These are phyloP conservation scores for Pistacia vera DNA, from an alignment of 345 rosid species.

Conservation along the genomic window DNA sequence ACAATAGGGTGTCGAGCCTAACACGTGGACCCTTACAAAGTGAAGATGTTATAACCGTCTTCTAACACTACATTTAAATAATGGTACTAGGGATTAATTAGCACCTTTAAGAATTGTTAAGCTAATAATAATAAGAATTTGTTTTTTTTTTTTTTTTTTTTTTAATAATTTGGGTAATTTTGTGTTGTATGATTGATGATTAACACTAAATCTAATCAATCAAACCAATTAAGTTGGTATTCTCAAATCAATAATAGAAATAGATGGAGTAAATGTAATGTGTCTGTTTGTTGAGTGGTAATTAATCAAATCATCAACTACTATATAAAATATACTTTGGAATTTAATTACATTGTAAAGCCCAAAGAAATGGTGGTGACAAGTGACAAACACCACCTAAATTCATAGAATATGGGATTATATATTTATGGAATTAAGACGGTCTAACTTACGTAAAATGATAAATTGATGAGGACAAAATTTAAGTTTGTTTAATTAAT, in stretches of 20 bases:
- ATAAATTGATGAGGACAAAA: constrained; percentile 6
- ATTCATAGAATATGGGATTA: not conserved
- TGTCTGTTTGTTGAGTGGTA: not conserved
- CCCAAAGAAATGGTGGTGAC: not conserved
- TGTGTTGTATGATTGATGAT: not conserved
- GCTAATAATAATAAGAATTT: not conserved
- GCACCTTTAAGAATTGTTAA: too few species aligned
- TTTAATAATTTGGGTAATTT: too few species aligned
- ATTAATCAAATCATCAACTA: not conserved
- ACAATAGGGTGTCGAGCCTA: constrained; percentile 29
- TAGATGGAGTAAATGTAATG: not conserved
- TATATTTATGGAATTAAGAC: not conserved
- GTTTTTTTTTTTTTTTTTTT: not conserved
- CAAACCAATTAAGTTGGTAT: constrained; percentile 6
- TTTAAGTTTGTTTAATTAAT: not conserved
- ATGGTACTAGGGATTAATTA: too few species aligned
- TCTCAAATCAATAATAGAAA: constrained; percentile 6
- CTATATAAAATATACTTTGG: too few species aligned
- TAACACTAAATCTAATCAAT: too few species aligned
- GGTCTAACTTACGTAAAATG: not conserved
- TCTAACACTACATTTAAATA: too few species aligned
- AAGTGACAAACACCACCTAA: constrained; percentile 3
- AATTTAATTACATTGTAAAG: not conserved
- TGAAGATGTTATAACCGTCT: constrained; percentile 37
- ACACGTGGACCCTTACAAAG: constrained; percentile 32